phyloP scores from a whole-genome alignment of 2,329 filamentous ascomycete species.

The Pseudocercospora crystallina region DNA sequence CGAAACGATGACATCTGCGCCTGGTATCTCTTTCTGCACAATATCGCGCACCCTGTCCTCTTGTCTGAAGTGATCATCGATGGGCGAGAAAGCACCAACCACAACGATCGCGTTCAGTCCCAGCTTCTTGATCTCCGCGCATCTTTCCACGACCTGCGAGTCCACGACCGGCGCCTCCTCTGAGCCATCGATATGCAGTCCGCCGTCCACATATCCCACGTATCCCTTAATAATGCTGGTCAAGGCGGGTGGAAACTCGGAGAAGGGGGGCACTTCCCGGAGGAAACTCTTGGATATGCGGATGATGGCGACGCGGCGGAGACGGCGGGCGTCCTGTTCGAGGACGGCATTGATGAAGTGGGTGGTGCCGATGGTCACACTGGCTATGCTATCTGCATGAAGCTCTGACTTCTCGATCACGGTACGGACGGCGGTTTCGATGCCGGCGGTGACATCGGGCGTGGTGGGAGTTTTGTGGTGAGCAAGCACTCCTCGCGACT shows the following conservation, averaged over 20 bases:
- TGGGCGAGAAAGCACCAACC: slow-evolving; percentile 59
- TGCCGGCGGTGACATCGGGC: slow-evolving; percentile 44
- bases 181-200: slow-evolving; percentile 47
- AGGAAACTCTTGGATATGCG: slow-evolving; percentile 39
- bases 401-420: slow-evolving; percentile 38
- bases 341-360: slow-evolving; percentile 39
- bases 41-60: slow-evolving; percentile 53
- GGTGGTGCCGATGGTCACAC: slow-evolving; percentile 54
- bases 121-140: slow-evolving; percentile 45
- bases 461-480: slow-evolving; percentile 43
- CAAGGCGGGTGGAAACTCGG: slow-evolving; percentile 32
- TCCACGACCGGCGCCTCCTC: slow-evolving; percentile 45
- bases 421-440: slow-evolving; percentile 39
- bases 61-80: slow-evolving; percentile 55
- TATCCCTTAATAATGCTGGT: slow-evolving; percentile 35
- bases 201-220: slow-evolving; percentile 49
- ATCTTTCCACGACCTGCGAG: slow-evolving; percentile 46
- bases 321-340: slow-evolving; percentile 44
- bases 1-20: slow-evolving; percentile 52
- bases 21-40: slow-evolving; percentile 47
- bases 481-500: slow-evolving; percentile 31
- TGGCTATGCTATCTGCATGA: slow-evolving; percentile 34
- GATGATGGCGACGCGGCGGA: slow-evolving; percentile 54
- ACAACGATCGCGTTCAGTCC: slow-evolving; percentile 53
- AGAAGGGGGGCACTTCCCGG: slow-evolving; percentile 34